Base-by-base conservation (phyloP, 2,329 filamentous ascomycete species). In the Dothideomycetes sp. region DNA sequence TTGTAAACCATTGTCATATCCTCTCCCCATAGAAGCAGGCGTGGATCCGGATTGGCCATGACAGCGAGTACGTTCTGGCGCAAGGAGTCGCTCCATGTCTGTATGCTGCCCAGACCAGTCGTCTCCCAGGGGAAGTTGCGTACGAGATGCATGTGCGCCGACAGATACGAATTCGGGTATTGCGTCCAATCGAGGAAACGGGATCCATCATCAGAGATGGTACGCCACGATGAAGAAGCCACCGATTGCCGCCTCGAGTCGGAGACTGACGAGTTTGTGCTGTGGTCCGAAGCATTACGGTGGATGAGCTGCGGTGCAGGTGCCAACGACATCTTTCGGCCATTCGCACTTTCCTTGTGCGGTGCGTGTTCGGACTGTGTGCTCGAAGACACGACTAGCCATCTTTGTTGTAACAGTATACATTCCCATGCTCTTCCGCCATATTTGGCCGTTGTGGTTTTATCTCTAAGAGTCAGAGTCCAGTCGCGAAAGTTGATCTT, bases 1-100 rank as follows among this genome's bases (percentile, higher is more conserved):
- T 63, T 63, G 48, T 61, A 60, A 12, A 63, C 41, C 54, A 63
- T 59, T 25, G 48, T 51, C 11, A 52, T 49, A 1, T 59, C 52
- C 3, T 53, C 40, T 3, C 59, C 57, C 56, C 46, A 50, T 5
- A 59, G 44, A 3, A 60, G 20, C 13, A 57, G 41, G 5, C 55
- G 48, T 1, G 56, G 55, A 20, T 54, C 44, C 2, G 56, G 53
- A 37, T 59, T 56, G 18, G 44, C 43, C 53, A 53, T 57, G 13
- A 54, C 50, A 3, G 48, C 39, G 5, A 55, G 20, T 2, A 56
- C 46, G 17, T 45, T 43, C 9, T 49, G 36, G 3, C 55, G 47
- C 13, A 60, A 44, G 2, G 43, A 23, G 7, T 49, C 31, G 10
- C 48, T 41, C 57, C 57, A 60, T 5, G 37, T 33, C 1, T 47